A percentile compares a stretch with the other conserved stretches of the same genome.
phyloP scores from a whole-genome alignment of 495 filamentous ascomycete species.

The Penicillium manginii region DNA sequence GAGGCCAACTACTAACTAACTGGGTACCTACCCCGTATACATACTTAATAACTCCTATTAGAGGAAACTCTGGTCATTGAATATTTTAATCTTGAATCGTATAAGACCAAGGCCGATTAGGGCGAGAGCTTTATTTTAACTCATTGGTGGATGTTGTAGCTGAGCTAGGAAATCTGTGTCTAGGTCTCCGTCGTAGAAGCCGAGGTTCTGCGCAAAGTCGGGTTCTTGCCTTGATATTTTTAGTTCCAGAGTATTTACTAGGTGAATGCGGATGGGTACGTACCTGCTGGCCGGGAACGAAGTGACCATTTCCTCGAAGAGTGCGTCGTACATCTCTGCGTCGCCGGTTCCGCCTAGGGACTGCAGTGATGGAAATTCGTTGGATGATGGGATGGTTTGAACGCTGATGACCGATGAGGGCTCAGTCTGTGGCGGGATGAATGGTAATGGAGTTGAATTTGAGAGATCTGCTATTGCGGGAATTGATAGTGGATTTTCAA shows the following conservation, averaged over 20 bases:
- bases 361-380: not conserved
- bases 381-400: not conserved
- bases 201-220: slow-evolving; percentile 32
- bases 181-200: slow-evolving; percentile 31
- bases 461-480: not conserved
- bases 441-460: not conserved
- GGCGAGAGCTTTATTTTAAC: no score
- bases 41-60: no score
- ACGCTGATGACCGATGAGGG: not conserved
- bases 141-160: slow-evolving; percentile 16
- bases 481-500: not conserved
- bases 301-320: slow-evolving; percentile 30
- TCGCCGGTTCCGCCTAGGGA: slow-evolving; percentile 1
- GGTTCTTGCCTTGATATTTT: slow-evolving; percentile 20
- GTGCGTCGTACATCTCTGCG: slow-evolving; percentile 23
- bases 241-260: no score
- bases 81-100: no score
- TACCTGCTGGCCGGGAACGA: slow-evolving; percentile 23
- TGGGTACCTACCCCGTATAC: no score
- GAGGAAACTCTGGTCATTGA: no score
- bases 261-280: no score
- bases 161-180: slow-evolving; percentile 31
- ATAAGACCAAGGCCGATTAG: no score
- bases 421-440: not conserved
- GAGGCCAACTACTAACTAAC: no score